phyloP scores from a whole-genome alignment of 192 early-diverging fungal genomes.

The Gonapodya prolifera region DNA sequence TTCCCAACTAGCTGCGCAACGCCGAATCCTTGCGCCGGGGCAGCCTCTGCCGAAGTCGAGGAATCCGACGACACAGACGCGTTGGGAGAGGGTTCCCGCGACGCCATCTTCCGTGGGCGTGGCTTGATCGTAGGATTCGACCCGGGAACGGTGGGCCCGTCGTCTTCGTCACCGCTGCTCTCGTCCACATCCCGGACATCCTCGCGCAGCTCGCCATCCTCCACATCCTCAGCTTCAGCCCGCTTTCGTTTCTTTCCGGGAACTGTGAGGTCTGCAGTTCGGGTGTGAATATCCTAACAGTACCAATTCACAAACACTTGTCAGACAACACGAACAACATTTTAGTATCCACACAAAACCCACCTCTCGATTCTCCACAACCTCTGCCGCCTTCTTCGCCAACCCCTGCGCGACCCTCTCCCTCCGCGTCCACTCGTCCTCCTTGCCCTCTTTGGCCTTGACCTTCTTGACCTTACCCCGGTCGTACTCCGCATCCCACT shows the following conservation, averaged over 20 bases:
- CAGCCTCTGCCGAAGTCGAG: background rate
- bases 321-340: background rate
- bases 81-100: background rate
- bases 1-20: background rate
- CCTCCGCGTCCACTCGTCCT: slow-evolving; percentile 14
- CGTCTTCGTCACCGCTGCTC: background rate
- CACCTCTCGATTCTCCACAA: background rate
- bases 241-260: background rate
- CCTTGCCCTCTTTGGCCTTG: slow-evolving; percentile 38
- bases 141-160: background rate
- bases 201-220: background rate
- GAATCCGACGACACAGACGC: background rate
- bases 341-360: background rate
- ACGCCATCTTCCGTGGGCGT: background rate
- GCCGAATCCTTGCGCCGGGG: background rate
- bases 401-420: background rate
- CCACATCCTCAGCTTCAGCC: background rate
- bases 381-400: background rate
- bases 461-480: slow-evolving; percentile 61
- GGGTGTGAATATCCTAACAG: background rate
- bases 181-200: no score
- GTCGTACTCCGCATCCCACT: slow-evolving; percentile 59
- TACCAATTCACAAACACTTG: background rate
- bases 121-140: background rate
- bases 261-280: background rate